Conservation (phyloP, 148 eudicot genomes). For the Talinum fruticosum region DNA sequence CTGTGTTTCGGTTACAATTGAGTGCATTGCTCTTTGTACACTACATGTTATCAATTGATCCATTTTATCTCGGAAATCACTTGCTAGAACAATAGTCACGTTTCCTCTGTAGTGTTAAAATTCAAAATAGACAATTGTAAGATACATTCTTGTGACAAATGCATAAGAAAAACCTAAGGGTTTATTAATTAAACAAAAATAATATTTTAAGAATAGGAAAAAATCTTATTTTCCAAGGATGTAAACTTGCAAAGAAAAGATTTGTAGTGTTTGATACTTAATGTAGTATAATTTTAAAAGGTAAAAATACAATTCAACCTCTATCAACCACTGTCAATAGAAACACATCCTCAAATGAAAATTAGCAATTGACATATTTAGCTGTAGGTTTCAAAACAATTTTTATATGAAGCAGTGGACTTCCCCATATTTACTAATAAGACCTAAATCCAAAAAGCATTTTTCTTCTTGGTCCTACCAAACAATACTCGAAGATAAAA, state of each 20-base stretch:
- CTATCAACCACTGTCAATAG: too few species aligned
- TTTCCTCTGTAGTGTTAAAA: constrained; percentile 43
- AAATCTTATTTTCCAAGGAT: not conserved
- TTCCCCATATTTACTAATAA: too few species aligned
- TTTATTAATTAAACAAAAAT: not conserved
- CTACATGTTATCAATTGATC: constrained; percentile 58
- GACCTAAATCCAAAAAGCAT: too few species aligned
- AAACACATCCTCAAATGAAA: too few species aligned
- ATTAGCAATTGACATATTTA: too few species aligned
- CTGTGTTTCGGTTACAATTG: constrained; percentile 8
- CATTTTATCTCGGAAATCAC: constrained; percentile 60
- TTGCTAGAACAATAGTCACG: constrained; percentile 65
- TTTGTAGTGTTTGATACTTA: too few species aligned
- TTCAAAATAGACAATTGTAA: not conserved
- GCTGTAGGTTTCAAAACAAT: too few species aligned
- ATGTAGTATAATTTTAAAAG: too few species aligned
- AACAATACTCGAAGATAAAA: not conserved
- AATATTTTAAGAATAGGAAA: not conserved
- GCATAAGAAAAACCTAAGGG: not conserved
- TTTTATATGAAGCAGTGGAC: too few species aligned
- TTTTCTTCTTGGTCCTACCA: too few species aligned
- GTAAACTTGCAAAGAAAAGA: too few species aligned
- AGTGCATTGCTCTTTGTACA: constrained; percentile 32
- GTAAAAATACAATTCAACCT: too few species aligned
- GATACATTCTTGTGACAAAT: not conserved